Evolutionary conservation across 176 grass and related monocot genomes (phyloP).

Genomic region (Juncus inflexus): DNA sequence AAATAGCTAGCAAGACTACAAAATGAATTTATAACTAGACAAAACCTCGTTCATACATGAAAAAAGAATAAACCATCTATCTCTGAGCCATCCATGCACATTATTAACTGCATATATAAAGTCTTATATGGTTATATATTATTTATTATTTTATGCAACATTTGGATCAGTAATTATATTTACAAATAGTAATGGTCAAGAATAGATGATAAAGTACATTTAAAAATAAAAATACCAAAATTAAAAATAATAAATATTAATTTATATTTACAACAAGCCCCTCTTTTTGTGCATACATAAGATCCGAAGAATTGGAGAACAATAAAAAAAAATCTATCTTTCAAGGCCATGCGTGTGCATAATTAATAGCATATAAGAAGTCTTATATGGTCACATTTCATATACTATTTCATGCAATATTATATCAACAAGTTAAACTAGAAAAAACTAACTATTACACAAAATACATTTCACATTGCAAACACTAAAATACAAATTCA

Average conservation of each 20-base stretch:
- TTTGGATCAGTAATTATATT: neutral
- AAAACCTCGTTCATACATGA: neutral
- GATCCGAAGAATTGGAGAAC: neutral
- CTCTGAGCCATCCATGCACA: neutral
- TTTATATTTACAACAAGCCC: too few relatives aligned
- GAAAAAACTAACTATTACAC: too few relatives aligned
- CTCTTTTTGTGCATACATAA: too few relatives aligned
- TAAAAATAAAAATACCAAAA: too few relatives aligned
- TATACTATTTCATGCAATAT: too few relatives aligned
- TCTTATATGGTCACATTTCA: neutral
- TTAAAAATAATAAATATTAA: too few relatives aligned
- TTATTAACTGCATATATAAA: neutral
- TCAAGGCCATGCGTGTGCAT: neutral
- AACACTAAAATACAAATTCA: too few relatives aligned
- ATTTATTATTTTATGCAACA: too few relatives aligned
- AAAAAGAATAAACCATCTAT: neutral
- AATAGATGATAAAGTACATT: too few relatives aligned
- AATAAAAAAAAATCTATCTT: conserved; percentile 16
- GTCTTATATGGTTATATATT: neutral
- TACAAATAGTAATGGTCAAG: too few relatives aligned
- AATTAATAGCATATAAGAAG: neutral
- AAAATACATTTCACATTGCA: too few relatives aligned
- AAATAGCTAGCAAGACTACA: conserved; percentile 15
- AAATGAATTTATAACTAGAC: conserved; percentile 5
- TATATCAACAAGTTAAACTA: too few relatives aligned